Percentiles rank a stretch among this genome's conserved stretches.
Conservation (phyloP, 495 filamentous ascomycete species). For the Xylaria nigripes region DNA sequence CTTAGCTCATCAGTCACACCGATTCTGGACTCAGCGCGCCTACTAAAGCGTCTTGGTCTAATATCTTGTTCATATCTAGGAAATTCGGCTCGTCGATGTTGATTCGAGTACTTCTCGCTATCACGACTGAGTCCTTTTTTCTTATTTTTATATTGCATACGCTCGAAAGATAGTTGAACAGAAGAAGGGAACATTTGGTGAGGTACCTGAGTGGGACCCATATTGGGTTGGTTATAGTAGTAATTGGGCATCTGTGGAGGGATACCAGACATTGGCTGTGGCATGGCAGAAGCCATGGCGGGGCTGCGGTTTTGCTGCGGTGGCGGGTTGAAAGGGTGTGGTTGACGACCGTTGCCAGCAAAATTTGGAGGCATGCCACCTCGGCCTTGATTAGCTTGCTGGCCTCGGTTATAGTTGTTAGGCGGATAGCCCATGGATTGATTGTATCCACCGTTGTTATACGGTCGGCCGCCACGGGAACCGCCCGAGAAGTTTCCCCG, state of each 20-base stretch:
- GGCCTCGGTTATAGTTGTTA: constrained; percentile 44
- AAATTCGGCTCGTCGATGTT: constrained; percentile 25
- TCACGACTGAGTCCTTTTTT: constrained; percentile 37
- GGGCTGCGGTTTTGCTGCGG: constrained; percentile 56
- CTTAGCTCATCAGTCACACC: constrained; percentile 14
- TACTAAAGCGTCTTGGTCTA: constrained; percentile 32
- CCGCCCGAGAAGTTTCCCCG: constrained; percentile 37
- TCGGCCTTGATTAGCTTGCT: constrained; percentile 54
- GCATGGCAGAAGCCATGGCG: constrained; percentile 57
- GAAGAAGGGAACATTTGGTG: constrained; percentile 59
- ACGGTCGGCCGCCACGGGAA: constrained; percentile 62
- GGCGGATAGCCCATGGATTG: constrained; percentile 63
- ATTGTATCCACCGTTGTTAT: constrained; percentile 61
- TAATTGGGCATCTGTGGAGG: constrained; percentile 43
- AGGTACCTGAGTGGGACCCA: constrained; percentile 44
- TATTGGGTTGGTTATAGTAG: constrained; percentile 48
- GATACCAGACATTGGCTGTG: constrained; percentile 58
- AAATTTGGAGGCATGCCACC: constrained; percentile 61
- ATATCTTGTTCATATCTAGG: constrained; percentile 22
- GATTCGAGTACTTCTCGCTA: constrained; percentile 37
- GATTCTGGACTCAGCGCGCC: constrained; percentile 30
- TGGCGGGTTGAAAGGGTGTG: constrained; percentile 19
- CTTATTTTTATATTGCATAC: constrained; percentile 25
- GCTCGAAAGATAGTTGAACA: constrained; percentile 27
- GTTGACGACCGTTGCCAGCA: constrained; percentile 23